A percentile compares a stretch with the other conserved stretches of the same genome.
Evolutionary conservation across 2,329 filamentous ascomycete species (phyloP).

Genomic region (Eutypa lata): DNA sequence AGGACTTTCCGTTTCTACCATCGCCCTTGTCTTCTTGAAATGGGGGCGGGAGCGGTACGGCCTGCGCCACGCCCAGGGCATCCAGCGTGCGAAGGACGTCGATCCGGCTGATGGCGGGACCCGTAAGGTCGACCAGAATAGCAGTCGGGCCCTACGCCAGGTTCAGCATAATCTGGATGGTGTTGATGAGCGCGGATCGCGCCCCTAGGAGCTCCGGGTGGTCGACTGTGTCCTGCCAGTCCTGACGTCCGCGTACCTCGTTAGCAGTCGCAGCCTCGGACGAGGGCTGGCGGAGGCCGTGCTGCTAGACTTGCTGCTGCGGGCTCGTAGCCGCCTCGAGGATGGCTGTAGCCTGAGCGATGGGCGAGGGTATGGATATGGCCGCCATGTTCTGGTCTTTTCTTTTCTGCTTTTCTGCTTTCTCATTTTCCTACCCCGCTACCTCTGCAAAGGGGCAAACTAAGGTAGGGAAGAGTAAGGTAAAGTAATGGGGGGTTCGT

Average conservation of each 20-base stretch:
- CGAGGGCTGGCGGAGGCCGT: conserved; percentile 6
- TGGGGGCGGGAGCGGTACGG: too few relatives aligned
- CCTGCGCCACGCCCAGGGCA: conserved; percentile 2
- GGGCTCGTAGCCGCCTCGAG: conserved; percentile 7
- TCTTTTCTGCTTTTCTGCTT: too few relatives aligned
- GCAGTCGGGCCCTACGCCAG: conserved; percentile 4
- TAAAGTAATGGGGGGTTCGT: too few relatives aligned
- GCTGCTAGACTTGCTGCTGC: conserved; percentile 7
- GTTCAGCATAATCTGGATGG: conserved; percentile 5
- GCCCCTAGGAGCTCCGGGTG: conserved; percentile 3
- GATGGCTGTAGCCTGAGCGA: conserved; percentile 7
- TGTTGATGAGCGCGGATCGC: conserved; percentile 9
- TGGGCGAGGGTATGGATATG: conserved; percentile 5
- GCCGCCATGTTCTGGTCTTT: conserved; percentile 3
- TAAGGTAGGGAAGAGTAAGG: too few relatives aligned
- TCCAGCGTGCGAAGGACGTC: conserved; percentile 5
- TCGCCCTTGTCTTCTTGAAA: too few relatives aligned
- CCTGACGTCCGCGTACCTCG: conserved; percentile 6
- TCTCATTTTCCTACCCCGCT: too few relatives aligned
- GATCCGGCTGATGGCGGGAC: not conserved
- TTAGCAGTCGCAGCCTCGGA: too few relatives aligned
- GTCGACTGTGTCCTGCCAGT: conserved; percentile 8
- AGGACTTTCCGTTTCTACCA: too few relatives aligned
- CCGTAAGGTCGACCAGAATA: not conserved
- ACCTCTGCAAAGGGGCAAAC: too few relatives aligned